Evolutionary conservation across 352 stramenopile genomes (phyloP), one percentile per base, ranked within the genome.

Genomic region (Globisporangium nodosum): DNA sequence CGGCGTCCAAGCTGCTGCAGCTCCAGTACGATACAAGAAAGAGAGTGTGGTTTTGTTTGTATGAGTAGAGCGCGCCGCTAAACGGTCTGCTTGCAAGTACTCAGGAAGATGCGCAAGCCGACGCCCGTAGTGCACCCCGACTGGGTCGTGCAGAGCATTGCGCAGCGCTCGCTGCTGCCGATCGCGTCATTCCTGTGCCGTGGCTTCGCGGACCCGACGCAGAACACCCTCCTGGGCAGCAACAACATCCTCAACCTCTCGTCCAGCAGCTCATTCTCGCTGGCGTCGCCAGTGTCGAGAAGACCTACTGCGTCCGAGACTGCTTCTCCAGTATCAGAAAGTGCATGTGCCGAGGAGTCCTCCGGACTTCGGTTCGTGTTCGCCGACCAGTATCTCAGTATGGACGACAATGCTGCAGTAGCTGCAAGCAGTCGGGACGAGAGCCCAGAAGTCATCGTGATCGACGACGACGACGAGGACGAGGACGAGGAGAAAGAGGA

Each of bases 101-200:
- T 21, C 49, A 96, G 85, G 63, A 85, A 74, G 39, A 71, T 70
- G 63, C 72, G 66, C 30, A 77, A 72, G 24, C 73, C 74, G 12
- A 70, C 81, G 47, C 92, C 88, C 0, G 85, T 98, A 8, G 82
- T 94, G 27, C 71, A 87, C 53, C 94, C 95, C 0, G 70, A 95
- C 21, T 98, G 95, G 95, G 95, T 98, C 60, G 69, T 94, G 9
- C 85, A 97, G 58, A 93, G 90, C 66, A 85, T 97, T 15, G 65
- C 88, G 43, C 66, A 81, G 39, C 68, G 77, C 21, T 78, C 59
- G 21, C 52, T 97, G 52, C 64, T 97, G 6, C 75, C 86, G 0
- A 58, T 91, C 63, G 76, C 80, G 50, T 60, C 79, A 37, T 98
- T 97, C 65, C 66, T 98, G 18, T 82, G 97, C 31, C 50, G 79